Evolutionary conservation across 2,329 filamentous ascomycete species (phyloP), one percentile per base, ranked within the genome.

Genomic region (Madurella mycetomatis): DNA sequence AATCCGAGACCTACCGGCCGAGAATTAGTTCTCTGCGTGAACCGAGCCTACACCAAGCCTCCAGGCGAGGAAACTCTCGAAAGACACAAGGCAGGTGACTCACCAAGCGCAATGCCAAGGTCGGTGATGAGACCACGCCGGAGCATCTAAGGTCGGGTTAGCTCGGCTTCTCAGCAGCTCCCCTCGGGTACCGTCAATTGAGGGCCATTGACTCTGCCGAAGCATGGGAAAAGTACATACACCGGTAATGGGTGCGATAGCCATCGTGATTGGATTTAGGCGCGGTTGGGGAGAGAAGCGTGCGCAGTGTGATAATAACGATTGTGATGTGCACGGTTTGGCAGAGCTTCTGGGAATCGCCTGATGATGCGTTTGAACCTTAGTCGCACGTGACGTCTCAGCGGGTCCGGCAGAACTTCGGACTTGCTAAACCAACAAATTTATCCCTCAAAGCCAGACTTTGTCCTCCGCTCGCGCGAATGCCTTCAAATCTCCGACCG

Each of bases 111-210:
- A 66, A 83, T 76, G 54, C 72, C 66, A 56, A 84, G 73, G 67
- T 84, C 81, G 61, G 77, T 68, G 66, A 84, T 73, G 68, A 84
- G 78, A 69, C 75, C 74, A 69, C 79, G 76, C 72, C 79, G 79
- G 70, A 84, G 77, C 77, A 83, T 84, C 81, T 84, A 63, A 15
- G 50, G 45, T 58, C 56, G 60, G 61, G 70, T 73, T 70, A 71
- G 72, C 67, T 63, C 60, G 66, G 56, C 19, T 32, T 45, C 51
- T 12, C 37, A 31, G 15, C 30, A 18, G 12, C 15, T 44, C 37
- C 7, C 42, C 37, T 32, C 15, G 48, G 52, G 44, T 44, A 56
- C 47, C 45, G 41, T 37, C 41, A 39, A 56, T 58, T 58, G 55
- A 47, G 49, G 44, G 44, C 58, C 54, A 58, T 60, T 55, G 54